Base-by-base conservation (phyloP, 2,329 filamentous ascomycete genomes). In the Penicillium sp. region DNA sequence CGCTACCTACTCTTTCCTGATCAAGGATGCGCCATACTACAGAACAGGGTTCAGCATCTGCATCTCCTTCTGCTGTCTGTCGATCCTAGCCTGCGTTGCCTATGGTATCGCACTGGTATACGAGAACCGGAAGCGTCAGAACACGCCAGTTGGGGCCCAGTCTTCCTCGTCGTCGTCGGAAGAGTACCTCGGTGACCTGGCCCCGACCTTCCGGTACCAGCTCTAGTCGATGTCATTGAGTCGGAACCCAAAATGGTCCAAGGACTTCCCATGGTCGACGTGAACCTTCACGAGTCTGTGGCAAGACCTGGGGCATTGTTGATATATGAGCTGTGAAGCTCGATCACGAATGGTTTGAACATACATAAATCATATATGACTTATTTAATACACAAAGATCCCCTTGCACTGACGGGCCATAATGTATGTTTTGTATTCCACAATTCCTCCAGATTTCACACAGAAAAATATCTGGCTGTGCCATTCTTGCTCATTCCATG, bases 21-120 rank as follows among this genome's bases (percentile, higher is more conserved):
- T 79, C 26, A 84, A 81, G 56, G 92, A 97, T 73, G 85, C 57
- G 4, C 91, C 91, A 0, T 71, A 76, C 24, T 96, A 89, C 76
- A 85, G 81, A 7, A 87, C 84, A 0, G 93, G 93, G 0, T 96
- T 95, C 77, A 85, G 84, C 58, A 92, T 97, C 65, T 90, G 88
- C 72, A 83, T 96, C 5, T 87, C 83, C 0, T 96, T 96, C 71
- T 85, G 89, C 9, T 84, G 86, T 55, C 73, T 97, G 33, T 89
- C 88, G 57, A 87, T 86, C 17, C 68, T 89, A 3, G 82, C 73
- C 40, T 81, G 80, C 57, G 65, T 75, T 30, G 57, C 65, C 1
- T 83, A 83, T 62, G 71, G 77, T 6, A 35, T 72, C 9, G 74
- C 77, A 0, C 50, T 79, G 42, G 68, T 77, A 65, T 63, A 65